Evolutionary conservation across 257 asterid genomes (phyloP).

Genomic region (Jasminum sambac): DNA sequence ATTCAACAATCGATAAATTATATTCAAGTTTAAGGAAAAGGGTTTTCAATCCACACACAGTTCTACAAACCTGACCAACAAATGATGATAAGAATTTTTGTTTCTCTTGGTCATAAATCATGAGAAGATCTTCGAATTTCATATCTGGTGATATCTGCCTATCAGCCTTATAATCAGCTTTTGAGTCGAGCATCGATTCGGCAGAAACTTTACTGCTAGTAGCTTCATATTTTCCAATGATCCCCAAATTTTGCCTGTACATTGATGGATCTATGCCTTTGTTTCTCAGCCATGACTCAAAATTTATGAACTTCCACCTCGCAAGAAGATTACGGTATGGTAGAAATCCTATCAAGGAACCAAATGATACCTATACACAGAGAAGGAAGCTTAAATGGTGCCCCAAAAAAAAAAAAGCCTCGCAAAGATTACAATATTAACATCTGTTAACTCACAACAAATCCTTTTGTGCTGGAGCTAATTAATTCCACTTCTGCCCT

Average conservation of each 20-base stretch:
- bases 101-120: conserved; percentile 82
- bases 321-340: conserved; percentile 93
- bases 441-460: conserved; percentile 63
- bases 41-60: conserved; percentile 13
- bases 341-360: conserved; percentile 87
- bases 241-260: conserved; percentile 76
- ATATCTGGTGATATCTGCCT: conserved; percentile 55
- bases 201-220: conserved; percentile 38
- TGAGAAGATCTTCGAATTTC: conserved; percentile 87
- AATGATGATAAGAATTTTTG: conserved; percentile 82
- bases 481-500: conserved; percentile 77
- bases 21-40: conserved; percentile 16
- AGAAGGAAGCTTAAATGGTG: conserved; percentile 20
- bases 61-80: conserved; percentile 84
- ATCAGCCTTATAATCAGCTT: conserved; percentile 34
- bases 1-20: conserved; percentile 5
- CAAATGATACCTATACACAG: conserved; percentile 69
- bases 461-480: conserved; percentile 85
- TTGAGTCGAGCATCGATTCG: conserved; percentile 37
- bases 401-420: conserved; percentile 3
- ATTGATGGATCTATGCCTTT: conserved; percentile 79
- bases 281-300: conserved; percentile 93
- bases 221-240: conserved; percentile 67
- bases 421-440: conserved; percentile 7
- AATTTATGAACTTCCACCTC: conserved; percentile 89